Evolutionary conservation across 371 early-diverging fungal genomes (phyloP).

Genomic region (Phascolomyces articulosus): DNA sequence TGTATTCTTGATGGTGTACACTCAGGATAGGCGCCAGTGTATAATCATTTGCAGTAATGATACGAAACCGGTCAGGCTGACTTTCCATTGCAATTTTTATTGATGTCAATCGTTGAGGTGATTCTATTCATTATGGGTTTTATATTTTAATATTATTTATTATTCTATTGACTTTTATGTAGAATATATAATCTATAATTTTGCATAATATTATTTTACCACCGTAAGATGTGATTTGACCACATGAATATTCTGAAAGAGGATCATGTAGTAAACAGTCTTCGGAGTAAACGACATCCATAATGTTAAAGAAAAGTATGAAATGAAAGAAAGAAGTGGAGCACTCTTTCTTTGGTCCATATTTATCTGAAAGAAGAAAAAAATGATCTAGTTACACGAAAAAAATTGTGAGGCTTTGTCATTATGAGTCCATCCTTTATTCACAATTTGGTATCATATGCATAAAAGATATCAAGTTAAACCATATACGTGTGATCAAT

Average conservation of each 20-base stretch:
- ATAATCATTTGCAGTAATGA: slow-evolving; percentile 51
- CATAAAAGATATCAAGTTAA: no score
- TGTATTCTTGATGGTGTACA: slow-evolving; percentile 63
- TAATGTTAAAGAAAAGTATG: slow-evolving; percentile 3
- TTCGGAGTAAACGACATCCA: slow-evolving; percentile 49
- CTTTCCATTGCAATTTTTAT: slow-evolving; percentile 33
- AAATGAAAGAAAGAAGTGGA: no score
- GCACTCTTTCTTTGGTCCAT: no score
- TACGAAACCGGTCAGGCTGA: slow-evolving; percentile 26
- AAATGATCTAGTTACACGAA: no score
- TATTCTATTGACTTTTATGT: no score
- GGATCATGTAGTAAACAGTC: slow-evolving; percentile 47
- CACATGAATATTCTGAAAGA: slow-evolving; percentile 37
- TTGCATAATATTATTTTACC: slow-evolving; percentile 23
- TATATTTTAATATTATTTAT: no score
- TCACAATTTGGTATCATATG: neutral
- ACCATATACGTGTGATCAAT: no score
- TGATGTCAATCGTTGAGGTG: slow-evolving; percentile 38
- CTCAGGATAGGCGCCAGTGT: slow-evolving; percentile 57
- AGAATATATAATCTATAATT: no score
- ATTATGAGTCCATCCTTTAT: no score
- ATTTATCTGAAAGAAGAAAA: no score
- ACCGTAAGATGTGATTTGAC: slow-evolving; percentile 30
- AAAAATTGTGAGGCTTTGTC: no score
- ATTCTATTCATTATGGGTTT: slow-evolving; percentile 26